Evolutionary conservation across 164 flowering plant genomes (phyloP), one percentile per base, ranked within the genome.

Genomic region (Stephania yunnanensis): DNA sequence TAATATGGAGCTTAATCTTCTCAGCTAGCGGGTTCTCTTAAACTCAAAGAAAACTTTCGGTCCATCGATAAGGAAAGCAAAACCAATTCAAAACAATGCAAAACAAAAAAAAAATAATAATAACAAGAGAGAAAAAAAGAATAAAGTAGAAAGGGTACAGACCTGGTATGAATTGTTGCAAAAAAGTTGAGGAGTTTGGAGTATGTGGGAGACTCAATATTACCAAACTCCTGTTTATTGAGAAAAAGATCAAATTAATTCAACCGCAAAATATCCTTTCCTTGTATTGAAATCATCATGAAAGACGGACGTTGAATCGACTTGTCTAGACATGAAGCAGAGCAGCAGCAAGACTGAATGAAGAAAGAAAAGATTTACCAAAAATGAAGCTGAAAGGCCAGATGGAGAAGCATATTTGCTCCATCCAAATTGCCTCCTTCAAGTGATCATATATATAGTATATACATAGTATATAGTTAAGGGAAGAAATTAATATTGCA

Each of bases 381-480:
- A 68, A 82, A 92, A 95, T 22, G 97, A 91, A 10, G 99, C 90
- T 0, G 97, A 84, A 10, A 86, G 82, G 68, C 97, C 97, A 53
- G 97, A 93, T 22, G 96, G 97, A 70, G 78, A 22, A 63, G 79
- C 69, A 84, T 89, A 91, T 76, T 92, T 92, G 87, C 97, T 95
- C 97, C 97, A 95, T 29, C 99, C 99, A 85, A 81, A 95, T 81
- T 95, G 31, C 99, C 99, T 81, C 99, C 99, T 95, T 70, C 70
- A 70, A 20, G 22, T 61, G 20, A 25, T 25, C 25, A 25, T 25
- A 25, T 25, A 25, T 25, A 25, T 25, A 25, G 25, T 25, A 25
- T 25, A 25, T n/a, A n/a, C n/a, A n/a, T 25, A 25, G 25, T 25
- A n/a, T n/a, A n/a, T n/a, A n/a, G n/a, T n/a, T n/a, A 0, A 25